Percentiles rank a stretch among this genome's conserved stretches.
phyloP scores from a whole-genome alignment of 495 filamentous ascomycete species.

The Penicillium goetzii region DNA sequence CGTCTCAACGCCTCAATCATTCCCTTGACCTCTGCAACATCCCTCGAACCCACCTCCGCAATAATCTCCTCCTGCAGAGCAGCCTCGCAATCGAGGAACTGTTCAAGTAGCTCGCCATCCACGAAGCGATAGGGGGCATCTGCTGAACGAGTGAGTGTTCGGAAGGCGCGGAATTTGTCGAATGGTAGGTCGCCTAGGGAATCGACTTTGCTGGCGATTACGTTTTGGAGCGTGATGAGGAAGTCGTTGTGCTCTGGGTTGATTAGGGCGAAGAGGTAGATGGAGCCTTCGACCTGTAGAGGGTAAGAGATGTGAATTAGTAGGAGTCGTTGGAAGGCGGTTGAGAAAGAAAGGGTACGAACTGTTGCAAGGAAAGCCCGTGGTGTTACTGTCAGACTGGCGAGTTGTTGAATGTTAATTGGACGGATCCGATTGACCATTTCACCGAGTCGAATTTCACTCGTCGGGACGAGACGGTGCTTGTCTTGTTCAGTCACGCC shows the following conservation, averaged over 20 bases:
- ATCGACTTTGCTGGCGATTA: slow-evolving; percentile 65
- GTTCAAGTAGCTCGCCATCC: slow-evolving; percentile 88
- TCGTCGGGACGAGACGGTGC: slow-evolving; percentile 69
- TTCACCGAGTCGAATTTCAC: slow-evolving; percentile 85
- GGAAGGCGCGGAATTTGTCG: slow-evolving; percentile 76
- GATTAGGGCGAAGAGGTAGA: slow-evolving; percentile 87
- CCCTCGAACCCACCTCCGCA: slow-evolving; percentile 55
- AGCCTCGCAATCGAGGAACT: slow-evolving; percentile 73
- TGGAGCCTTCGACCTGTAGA: slow-evolving; percentile 79
- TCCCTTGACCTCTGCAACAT: slow-evolving; percentile 72
- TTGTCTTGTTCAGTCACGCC: slow-evolving; percentile 77
- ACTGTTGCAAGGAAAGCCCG: slow-evolving; percentile 90
- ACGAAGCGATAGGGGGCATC: slow-evolving; percentile 86
- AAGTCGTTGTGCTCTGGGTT: slow-evolving; percentile 69
- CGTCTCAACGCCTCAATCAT: slow-evolving; percentile 74
- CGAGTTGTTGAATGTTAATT: slow-evolving; percentile 60
- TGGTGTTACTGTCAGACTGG: slow-evolving; percentile 70
- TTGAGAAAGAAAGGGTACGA: slow-evolving; percentile 38
- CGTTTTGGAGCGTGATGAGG: slow-evolving; percentile 79
- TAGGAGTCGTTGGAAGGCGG: not conserved
- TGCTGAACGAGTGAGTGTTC: slow-evolving; percentile 66
- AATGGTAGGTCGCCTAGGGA: slow-evolving; percentile 75
- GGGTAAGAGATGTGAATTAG: not conserved
- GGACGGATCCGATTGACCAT: slow-evolving; percentile 84
- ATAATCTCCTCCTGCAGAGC: slow-evolving; percentile 67